A percentile compares a stretch with the other conserved stretches of the same genome.
Conservation (phyloP, 192 early-diverging fungal species). For the Coemansia sp. region DNA sequence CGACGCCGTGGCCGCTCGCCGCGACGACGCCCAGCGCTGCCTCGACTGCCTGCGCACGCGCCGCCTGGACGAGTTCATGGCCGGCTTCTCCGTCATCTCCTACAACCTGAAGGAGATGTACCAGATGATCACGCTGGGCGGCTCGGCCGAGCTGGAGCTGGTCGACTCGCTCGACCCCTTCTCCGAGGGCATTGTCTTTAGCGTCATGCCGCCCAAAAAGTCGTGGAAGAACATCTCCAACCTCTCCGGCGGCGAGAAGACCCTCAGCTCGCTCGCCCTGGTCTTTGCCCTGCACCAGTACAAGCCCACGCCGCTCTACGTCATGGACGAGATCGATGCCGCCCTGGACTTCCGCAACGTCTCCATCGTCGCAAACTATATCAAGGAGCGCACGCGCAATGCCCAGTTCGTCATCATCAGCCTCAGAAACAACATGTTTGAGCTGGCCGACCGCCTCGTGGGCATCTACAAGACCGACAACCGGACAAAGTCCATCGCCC, state of each 20-base stretch:
- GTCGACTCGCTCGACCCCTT: constrained; percentile 97
- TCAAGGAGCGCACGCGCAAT: constrained; percentile 94
- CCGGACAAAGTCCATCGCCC: constrained; percentile 70
- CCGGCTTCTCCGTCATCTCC: constrained; percentile 90
- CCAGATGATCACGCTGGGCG: constrained; percentile 98
- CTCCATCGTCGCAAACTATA: constrained; percentile 98
- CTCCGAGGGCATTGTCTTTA: constrained; percentile 97
- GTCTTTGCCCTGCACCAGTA: constrained; percentile 99
- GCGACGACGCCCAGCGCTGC: constrained; percentile 71
- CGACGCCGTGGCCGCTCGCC: constrained; percentile 65
- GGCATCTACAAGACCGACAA: constrained; percentile 98
- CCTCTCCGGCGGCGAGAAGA: constrained; percentile 99
- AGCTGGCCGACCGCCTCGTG: constrained; percentile 95
- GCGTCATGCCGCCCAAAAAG: constrained; percentile 99
- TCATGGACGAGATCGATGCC: constrained; percentile 99
- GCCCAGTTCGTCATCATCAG: constrained; percentile 99
- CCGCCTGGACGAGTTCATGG: constrained; percentile 92
- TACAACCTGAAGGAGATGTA: constrained; percentile 99
- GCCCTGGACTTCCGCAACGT: constrained; percentile 99
- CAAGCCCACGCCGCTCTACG: constrained; percentile 99
- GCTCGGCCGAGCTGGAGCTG: constrained; percentile 96
- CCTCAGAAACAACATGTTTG: constrained; percentile 99
- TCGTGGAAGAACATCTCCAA: constrained; percentile 99
- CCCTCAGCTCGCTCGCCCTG: constrained; percentile 94
- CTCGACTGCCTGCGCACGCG: constrained; percentile 76